These are phyloP conservation scores for Kuraishia molischiana DNA, from an alignment of 805 yeast species.

Conservation along the genomic window DNA sequence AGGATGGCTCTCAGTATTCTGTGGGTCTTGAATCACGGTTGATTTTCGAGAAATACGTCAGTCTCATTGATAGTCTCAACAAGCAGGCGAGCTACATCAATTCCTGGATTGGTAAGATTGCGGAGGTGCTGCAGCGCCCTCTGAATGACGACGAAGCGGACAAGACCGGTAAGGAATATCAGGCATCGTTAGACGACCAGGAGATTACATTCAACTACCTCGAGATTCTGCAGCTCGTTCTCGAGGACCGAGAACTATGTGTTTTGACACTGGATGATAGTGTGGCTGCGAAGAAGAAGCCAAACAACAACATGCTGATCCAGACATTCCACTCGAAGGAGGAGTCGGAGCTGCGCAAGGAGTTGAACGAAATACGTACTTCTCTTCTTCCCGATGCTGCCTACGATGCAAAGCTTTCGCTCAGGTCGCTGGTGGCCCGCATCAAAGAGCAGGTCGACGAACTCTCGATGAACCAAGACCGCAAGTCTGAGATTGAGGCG, in stretches of 20 bases:
- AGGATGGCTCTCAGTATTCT: background rate
- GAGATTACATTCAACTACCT: constrained; percentile 55
- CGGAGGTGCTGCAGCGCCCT: constrained; percentile 33
- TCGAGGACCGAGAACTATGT: constrained; percentile 32
- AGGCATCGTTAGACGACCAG: constrained; percentile 63
- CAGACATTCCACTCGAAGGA: background rate
- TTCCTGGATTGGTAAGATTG: constrained; percentile 36
- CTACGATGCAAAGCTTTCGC: constrained; percentile 20
- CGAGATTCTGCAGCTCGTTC: constrained; percentile 37
- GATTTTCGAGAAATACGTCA: constrained; percentile 16
- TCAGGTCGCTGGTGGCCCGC: constrained; percentile 23
- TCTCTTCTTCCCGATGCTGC: constrained; percentile 21
- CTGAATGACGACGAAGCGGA: constrained; percentile 21
- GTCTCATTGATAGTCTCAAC: constrained; percentile 29
- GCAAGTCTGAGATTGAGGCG: background rate
- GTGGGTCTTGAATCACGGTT: constrained; percentile 10
- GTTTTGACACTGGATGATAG: constrained; percentile 19
- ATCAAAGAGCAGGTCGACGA: constrained; percentile 17
- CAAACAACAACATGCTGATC: background rate
- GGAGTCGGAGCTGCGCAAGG: constrained; percentile 19
- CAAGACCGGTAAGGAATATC: constrained; percentile 68
- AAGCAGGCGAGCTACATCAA: constrained; percentile 41
- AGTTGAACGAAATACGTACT: constrained; percentile 20
- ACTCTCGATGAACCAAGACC: constrained; percentile 14
- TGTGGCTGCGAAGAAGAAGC: constrained; percentile 1